Percentiles rank a stretch among this genome's conserved stretches.
These are phyloP conservation scores for Euphorbia pulcherrima DNA, from an alignment of 345 rosid species.

Conservation along the genomic window DNA sequence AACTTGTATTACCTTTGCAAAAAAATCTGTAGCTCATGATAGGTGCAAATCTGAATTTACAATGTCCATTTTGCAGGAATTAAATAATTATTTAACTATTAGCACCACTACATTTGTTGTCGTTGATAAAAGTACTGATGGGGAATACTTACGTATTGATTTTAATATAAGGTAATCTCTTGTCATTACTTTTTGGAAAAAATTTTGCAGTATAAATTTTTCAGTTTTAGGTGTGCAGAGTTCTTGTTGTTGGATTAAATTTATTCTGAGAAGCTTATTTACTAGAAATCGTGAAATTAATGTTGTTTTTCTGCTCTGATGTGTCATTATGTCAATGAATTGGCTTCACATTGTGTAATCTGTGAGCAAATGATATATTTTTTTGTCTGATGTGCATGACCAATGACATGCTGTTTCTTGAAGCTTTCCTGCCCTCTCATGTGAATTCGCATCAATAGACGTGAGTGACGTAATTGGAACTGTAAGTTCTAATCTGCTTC, in stretches of 20 bases:
- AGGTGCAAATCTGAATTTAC: background rate
- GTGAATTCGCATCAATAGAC: slow-evolving; percentile 95
- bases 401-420: slow-evolving; percentile 30
- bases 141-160: slow-evolving; percentile 84
- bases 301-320: background rate
- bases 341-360: background rate
- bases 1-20: background rate
- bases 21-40: background rate
- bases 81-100: slow-evolving; percentile 72
- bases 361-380: background rate
- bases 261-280: background rate
- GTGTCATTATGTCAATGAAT: background rate
- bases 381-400: slow-evolving; percentile 18
- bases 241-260: background rate
- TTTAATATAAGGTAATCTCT: slow-evolving; percentile 73
- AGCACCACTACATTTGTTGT: slow-evolving; percentile 76
- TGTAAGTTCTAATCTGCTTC: slow-evolving; percentile 55
- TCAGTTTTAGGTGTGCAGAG: background rate
- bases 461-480: slow-evolving; percentile 97
- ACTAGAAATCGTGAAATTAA: background rate
- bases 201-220: background rate
- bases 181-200: background rate
- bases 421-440: slow-evolving; percentile 95
- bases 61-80: slow-evolving; percentile 52
- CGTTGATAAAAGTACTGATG: slow-evolving; percentile 88